Evolutionary conservation across 2,329 filamentous ascomycete genomes (phyloP), one percentile per base, ranked within the genome.

Genomic region (Aaosphaeria arxii): DNA sequence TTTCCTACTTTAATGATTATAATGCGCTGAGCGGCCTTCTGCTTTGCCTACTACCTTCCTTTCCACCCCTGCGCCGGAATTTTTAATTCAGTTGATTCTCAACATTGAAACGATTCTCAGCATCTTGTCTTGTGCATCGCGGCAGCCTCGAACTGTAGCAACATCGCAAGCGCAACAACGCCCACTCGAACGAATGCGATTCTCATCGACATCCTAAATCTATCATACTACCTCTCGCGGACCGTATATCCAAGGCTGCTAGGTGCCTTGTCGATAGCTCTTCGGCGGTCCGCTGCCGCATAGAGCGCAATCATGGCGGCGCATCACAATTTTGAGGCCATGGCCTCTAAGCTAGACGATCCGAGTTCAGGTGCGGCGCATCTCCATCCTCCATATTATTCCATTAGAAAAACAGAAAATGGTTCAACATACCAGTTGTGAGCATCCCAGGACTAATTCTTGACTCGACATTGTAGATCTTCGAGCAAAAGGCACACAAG

Each of bases 401-500:
- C 32, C 39, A 9, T 9, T 11, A 32, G 17, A 38, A 31, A 13
- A 35, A 13, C 33, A 36, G n/a, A 13, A 9, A 9, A 2, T 36
- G 9, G 33, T 36, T 36, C 33, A 36, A 36, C 3, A 36, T 36
- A 24, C 17, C 17, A 24, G 17, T 24, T 24, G 17, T 24, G 17
- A 24, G 17, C 17, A 24, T 24, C 17, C 17, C n/a, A 36, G 33
- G n/a, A 4, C 7, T 36, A n/a, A 9, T 36, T 9, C 7, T n/a
- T 36, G 33, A 36, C 9, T 36, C 45, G 40, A 9, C 35, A 11
- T 28, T 42, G 39, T 47, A 96, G 94, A 97, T 75, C 75, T 86
- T 49, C 89, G 89, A 74, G 74, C 84, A 49, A 95, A 91, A 75
- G 82, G 88, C 53, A 89, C 90, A 62, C 85, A 91, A 55, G 90